Percentiles rank a stretch among this genome's conserved stretches.
Evolutionary conservation across 2,329 filamentous ascomycete species (phyloP).

Genomic region (Mollisiaceae sp.): DNA sequence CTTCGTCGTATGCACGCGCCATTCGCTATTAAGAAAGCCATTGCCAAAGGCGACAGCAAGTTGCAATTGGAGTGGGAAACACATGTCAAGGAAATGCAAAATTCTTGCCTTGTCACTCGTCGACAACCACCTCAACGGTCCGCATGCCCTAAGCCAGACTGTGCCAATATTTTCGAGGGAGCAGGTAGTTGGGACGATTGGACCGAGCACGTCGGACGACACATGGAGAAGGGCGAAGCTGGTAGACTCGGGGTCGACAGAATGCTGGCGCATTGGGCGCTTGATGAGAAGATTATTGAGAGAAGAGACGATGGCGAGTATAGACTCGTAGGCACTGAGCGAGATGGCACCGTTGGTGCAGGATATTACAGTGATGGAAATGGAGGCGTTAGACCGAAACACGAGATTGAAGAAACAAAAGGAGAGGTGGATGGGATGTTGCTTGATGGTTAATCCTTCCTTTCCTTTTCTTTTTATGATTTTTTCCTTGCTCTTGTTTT

Average conservation of each 20-base stretch:
- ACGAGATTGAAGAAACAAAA: constrained; percentile 32
- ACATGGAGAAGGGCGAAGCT: constrained; percentile 79
- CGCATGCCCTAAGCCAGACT: constrained; percentile 74
- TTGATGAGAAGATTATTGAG: constrained; percentile 68
- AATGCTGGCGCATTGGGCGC: constrained; percentile 64
- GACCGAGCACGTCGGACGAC: constrained; percentile 89
- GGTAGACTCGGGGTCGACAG: constrained; percentile 61
- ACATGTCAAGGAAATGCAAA: constrained; percentile 72
- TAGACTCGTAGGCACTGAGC: constrained; percentile 54
- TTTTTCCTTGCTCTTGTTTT: constrained; percentile 4
- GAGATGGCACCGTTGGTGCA: constrained; percentile 38
- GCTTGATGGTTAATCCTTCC: constrained; percentile 31
- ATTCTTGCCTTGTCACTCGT: constrained; percentile 73
- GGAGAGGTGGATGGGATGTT: constrained; percentile 38
- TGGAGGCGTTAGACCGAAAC: constrained; percentile 34
- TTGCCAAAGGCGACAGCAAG: constrained; percentile 62
- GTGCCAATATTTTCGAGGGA: constrained; percentile 72
- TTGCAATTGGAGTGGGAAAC: constrained; percentile 67
- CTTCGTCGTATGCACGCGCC: constrained; percentile 91
- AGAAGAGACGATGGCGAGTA: constrained; percentile 60
- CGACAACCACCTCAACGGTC: constrained; percentile 73
- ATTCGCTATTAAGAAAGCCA: constrained; percentile 63
- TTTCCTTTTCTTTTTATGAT: no score
- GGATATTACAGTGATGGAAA: constrained; percentile 44
- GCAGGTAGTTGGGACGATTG: constrained; percentile 83